Base-by-base conservation (phyloP, 345 rosid genomes). In the Moricandia arvensis region DNA sequence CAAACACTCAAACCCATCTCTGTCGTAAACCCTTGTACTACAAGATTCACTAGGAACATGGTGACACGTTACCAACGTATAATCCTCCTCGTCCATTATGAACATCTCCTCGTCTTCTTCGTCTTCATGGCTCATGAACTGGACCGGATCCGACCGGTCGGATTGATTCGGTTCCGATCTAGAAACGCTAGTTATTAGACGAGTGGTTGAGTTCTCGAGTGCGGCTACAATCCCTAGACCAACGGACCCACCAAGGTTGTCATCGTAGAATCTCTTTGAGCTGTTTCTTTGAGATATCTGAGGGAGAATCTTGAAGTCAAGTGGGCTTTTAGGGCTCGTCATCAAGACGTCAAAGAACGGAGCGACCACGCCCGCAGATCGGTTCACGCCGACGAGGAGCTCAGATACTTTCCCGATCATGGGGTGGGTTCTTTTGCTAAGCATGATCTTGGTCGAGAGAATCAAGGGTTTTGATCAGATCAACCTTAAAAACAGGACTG, bases 181-280 rank as follows among this genome's bases (percentile, higher is more conserved):
- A 68, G 76, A 53, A 34, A 75, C 47, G 73, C 79, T 16, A 17
- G 68, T 9, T 61, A 53, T 24, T 38, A 81, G 31, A 68, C 79
- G 75, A 62, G 59, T 31, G 54, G 16, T 69, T 21, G 89, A 63
- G 57, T 86, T 90, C 71, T 91, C 93, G 9, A 90, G 88, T 0
- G 94, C 94, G 0, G 87, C 93, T 3, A 91, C 90, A 51, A 93
- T 93, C 1, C 93, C 97, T 49, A 93, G 69, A 12, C 97, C 97
- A 66, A 93, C 97, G 59, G 91, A 86, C 21, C 93, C 90, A 59
- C 82, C 96, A 2, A 64, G 73, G 74, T n/a, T 63, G 35, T 88
- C 87, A 35, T 81, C 86, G 60, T 68, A 68, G 70, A 79, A 79
- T 31, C 63, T 83, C 73, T 81, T 86, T 59, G 81, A 73, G 6